Evolutionary conservation across 768 basidiomycete species (phyloP).

Genomic region (Calvatia gigantea): DNA sequence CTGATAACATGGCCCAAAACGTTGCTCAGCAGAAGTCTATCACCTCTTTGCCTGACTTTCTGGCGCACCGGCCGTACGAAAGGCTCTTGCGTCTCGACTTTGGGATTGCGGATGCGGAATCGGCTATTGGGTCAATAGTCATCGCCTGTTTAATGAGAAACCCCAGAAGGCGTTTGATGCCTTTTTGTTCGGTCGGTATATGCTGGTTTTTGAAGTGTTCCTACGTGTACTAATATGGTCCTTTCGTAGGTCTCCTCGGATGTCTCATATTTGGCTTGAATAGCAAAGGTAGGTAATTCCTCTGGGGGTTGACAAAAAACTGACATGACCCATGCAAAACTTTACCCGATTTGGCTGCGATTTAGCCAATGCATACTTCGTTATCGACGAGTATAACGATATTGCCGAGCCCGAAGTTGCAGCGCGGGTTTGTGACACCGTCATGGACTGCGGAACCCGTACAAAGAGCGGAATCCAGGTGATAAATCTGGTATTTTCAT

Average conservation of each 20-base stretch:
- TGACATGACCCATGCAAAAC: neutral
- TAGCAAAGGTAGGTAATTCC: neutral
- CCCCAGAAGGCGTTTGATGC: conserved; percentile 21
- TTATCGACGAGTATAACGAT: conserved; percentile 22
- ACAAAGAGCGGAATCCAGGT: conserved; percentile 16
- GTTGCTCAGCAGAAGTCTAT: neutral
- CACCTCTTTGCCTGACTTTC: conserved; percentile 5
- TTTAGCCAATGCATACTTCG: conserved; percentile 20
- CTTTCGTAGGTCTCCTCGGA: conserved; percentile 11
- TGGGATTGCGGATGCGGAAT: conserved; percentile 21
- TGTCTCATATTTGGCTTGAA: conserved; percentile 1
- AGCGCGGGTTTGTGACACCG: conserved; percentile 14
- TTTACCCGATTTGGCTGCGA: conserved; percentile 18
- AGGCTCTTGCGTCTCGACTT: conserved; percentile 7
- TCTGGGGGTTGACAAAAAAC: neutral
- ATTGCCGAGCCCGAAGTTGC: conserved; percentile 14
- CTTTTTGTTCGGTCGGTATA: conserved; percentile 20
- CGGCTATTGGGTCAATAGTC: conserved; percentile 22
- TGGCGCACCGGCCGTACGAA: conserved; percentile 10
- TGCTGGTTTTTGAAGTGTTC: neutral
- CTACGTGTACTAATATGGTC: neutral
- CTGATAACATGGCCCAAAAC: conserved; percentile 1
- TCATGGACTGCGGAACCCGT: conserved; percentile 21
- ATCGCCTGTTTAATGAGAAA: conserved; percentile 21
- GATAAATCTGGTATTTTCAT: conserved; percentile 15